Evolutionary conservation across 2,329 filamentous ascomycete species (phyloP), one percentile per base, ranked within the genome.

Genomic region (Coccinonectria pachysandricola): DNA sequence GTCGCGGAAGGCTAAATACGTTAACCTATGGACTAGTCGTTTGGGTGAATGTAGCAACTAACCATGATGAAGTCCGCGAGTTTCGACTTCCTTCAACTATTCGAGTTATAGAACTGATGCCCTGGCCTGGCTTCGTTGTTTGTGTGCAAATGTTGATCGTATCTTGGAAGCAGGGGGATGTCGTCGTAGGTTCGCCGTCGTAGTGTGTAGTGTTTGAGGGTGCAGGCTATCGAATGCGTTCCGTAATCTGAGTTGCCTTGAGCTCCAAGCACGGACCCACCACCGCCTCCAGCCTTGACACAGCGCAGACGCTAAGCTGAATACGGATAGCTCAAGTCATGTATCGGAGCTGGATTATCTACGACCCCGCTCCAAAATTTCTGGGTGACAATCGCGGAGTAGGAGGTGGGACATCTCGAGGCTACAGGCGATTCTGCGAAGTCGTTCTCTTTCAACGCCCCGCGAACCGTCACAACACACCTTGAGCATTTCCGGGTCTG

Each of bases 1-100:
- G 81, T 93, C 60, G 91, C 88, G 66, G 83, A 88, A 71, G 87
- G 87, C 87, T 95, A 74, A 33, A 13, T 21, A 12, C 19, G 38
- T 53, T 38, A 53, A 42, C 37, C 35, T 19, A 28, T 29, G 16
- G 32, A 23, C 26, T 21, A 31, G 19, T 18, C 27, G 35, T 18
- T 14, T 23, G 24, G 27, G 24, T 28, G 29, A 24, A 15, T 26
- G 18, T 23, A 16, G 26, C 26, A 34, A 37, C 57, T 47, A 38
- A 64, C 60, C 60, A 64, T 64, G 45, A 42, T 60, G 53, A 38
- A 49, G 43, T 46, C 47, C 49, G 46, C 48, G 31, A 43, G 33
- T 35, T 38, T 36, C 24, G 27, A 30, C 23, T 23, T 20, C 16
- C 20, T 36, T 18, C 21, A 16, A n/a, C 18, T 19, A 19, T 21